Base-by-base conservation (phyloP, 1,284 basidiomycete genomes). In the Ganoderma sinense region DNA sequence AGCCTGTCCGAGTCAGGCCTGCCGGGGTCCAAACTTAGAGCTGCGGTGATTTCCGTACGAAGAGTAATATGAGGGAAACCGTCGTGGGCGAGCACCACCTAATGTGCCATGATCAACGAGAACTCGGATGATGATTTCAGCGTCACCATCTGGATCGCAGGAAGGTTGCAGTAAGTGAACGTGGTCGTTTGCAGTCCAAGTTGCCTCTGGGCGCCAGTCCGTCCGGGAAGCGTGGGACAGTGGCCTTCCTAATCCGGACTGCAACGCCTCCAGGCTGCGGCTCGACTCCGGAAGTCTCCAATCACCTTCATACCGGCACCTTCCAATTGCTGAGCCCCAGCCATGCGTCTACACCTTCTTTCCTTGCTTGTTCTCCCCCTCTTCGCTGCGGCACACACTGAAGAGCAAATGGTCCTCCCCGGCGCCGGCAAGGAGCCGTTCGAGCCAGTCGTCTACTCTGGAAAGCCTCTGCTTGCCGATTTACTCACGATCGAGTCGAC, bases 401-500 rank as follows among this genome's bases (percentile, higher is more conserved):
- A 73, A 36, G 77, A 82, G 16, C 83, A 84, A 65, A 66, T 79
- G 65, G 73, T 80, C 45, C 67, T 82, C 29, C 73, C 41, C 43
- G 68, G 74, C 23, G 36, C 66, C 65, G 73, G 51, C 43, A 45
- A 66, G 71, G 70, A 75, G 66, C 59, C 70, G n/a, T 77, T 77
- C 51, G 70, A 74, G 18, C 77, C 78, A 70, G 72, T 75, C 43
- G 76, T 77, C 10, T 70, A 76, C 64, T 65, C 77, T 40, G 73
- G 69, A 43, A 69, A 75, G 71, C 90, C 89, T 20, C 86, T 85
- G 2, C 80, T 94, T 39, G 84, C 89, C 7, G 93, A 95, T 81
- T 80, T 93, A 53, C 86, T 94, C 73, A 94, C 93, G 26, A 88
- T 94, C 76, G 89, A 94, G 73, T 76, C 87, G 3, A 87, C 87